Base-by-base conservation (phyloP, 495 filamentous ascomycete species). In the Lepraria neglecta region DNA sequence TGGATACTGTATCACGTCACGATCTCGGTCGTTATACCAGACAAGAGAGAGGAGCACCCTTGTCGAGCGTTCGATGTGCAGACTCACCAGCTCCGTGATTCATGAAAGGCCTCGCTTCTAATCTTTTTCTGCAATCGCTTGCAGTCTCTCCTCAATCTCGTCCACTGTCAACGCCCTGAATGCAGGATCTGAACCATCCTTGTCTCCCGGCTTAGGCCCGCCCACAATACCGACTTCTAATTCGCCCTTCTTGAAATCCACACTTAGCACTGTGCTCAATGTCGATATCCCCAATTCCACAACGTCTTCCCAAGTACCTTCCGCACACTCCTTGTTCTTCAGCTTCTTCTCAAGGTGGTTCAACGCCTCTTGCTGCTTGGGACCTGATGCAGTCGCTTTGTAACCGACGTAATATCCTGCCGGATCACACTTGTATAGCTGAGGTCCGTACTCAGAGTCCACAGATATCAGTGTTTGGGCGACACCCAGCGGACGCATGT, bases 161-260 rank as follows among this genome's bases (percentile, higher is more conserved):
- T 97, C 92, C 74, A 95, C 91, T 11, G 91, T 95, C 76, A 98
- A 78, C 67, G 86, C 86, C 68, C 91, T 84, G 80, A 98, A 98
- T 65, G 75, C 80, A 56, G 86, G 73, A 70, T 89, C 82, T 53
- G 84, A 84, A 47, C 89, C 88, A 68, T 92, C 87, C 75, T 89
- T 80, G 69, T 90, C 92, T 69, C 92, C 91, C 47, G 76, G 71
- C 62, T 80, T 77, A 40, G 90, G 89, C 31, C 88, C 91, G 64
- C 94, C 94, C 19, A 96, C 94, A 69, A 98, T 88, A 66, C 95
- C 94, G 71, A 98, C 87, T 78, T 98, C 94, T 70, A 98, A 84
- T 80, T 98, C 94, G 71, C 87, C 87, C 80, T 97, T 97, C 86
- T 98, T 98, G 80, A 98, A 98, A 75, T 98, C 94, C 68, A 97